These are phyloP conservation scores for Chrysosporium queenslandicum DNA, from an alignment of 2,329 filamentous ascomycete genomes.

Conservation along the genomic window DNA sequence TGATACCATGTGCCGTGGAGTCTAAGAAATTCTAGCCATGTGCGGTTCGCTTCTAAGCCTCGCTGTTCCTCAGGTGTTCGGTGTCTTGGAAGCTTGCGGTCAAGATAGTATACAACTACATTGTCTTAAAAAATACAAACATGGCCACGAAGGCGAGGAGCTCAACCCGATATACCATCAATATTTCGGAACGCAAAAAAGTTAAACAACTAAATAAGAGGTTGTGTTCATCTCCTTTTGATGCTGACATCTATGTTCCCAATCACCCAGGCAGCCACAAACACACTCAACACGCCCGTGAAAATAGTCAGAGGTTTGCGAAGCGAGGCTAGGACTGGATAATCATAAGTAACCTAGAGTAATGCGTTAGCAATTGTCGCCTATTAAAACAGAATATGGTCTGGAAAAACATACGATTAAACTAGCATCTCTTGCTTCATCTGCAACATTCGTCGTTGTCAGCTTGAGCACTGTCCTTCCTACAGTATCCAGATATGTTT, in stretches of 20 bases:
- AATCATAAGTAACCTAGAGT: slow-evolving; percentile 64
- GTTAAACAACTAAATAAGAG: background rate
- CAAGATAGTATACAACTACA: too few species aligned
- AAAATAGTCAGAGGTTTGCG: slow-evolving; percentile 83
- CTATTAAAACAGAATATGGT: background rate
- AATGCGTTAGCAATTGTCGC: background rate
- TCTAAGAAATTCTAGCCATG: too few species aligned
- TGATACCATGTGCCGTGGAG: too few species aligned
- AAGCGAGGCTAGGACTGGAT: slow-evolving; percentile 61
- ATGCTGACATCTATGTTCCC: slow-evolving; percentile 76
- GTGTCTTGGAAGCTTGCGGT: too few species aligned
- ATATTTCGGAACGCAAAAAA: background rate
- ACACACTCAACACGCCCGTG: slow-evolving; percentile 60
- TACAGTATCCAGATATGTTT: slow-evolving; percentile 86
- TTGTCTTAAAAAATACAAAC: too few species aligned
- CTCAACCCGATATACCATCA: too few species aligned
- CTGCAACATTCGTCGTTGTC: slow-evolving; percentile 74
- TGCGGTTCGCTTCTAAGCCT: too few species aligned
- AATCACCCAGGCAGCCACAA: slow-evolving; percentile 62
- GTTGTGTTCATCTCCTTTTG: slow-evolving; percentile 41
- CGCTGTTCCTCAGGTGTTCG: too few species aligned
- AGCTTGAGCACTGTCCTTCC: slow-evolving; percentile 76
- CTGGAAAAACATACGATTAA: slow-evolving; percentile 48
- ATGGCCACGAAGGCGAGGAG: background rate
- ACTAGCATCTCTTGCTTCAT: slow-evolving; percentile 76